Base-by-base conservation (phyloP, 306 rosid genomes). In the Sophora flavescens region DNA sequence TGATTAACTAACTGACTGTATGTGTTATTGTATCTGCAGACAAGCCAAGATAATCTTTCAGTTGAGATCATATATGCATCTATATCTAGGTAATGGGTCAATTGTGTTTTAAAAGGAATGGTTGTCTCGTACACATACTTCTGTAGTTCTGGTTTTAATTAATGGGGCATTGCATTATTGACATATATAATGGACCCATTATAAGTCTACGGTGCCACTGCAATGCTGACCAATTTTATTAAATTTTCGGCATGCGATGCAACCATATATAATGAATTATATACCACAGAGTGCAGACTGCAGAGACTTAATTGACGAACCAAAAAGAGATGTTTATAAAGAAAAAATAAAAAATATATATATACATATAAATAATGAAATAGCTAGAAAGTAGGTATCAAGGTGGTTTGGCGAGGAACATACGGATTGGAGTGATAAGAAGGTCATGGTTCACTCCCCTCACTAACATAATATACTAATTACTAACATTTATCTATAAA, bases 141-240 rank as follows among this genome's bases (percentile, higher is more conserved):
- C 75, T 61, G 66, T 60, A 35, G 47, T 42, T 8, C 48, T 44
- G 48, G 48, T 2, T 62, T 28, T 67, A 60, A 81, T 75, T 68
- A 75, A 75, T 81, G 77, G 1, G 5, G 6, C 54, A 10, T 69
- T 69, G 44, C 74, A 76, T 81, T 81, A 81, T 76, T 81, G 81
- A 56, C 39, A 69, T 4, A 68, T 22, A 22, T 22, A 22, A 14
- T 60, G 84, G 57, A 80, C 70, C 79, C 50, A 73, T 56, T 68
- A 13, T 68, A 50, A 6, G 42, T 35, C 62, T 50, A 67, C 48
- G 58, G 36, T 68, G 60, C 41, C 73, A 42, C 78, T 61, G 74
- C 68, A 68, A 15, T 42, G 44, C 81, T 62, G 85, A 70, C 74
- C 81, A 76, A 70, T 17, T 76, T 68, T 57, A 70, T 52, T 81